Evolutionary conservation across 345 rosid genomes (phyloP), one percentile per base, ranked within the genome.

Genomic region (Hirschfeldia incana): DNA sequence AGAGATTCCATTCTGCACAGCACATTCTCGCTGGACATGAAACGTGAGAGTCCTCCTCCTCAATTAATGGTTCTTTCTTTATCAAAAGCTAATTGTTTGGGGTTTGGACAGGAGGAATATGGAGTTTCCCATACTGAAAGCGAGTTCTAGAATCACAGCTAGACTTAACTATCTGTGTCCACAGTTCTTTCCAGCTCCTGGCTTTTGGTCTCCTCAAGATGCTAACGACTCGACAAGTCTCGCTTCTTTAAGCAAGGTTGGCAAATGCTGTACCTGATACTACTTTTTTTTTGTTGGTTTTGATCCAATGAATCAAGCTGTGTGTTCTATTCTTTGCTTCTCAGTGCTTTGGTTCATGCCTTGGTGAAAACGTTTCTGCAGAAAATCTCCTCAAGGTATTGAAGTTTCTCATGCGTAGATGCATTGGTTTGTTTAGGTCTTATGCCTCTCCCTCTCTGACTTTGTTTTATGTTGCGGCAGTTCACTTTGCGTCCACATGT

Each of bases 351-450:
- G 77, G 67, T 81, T 55, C 84, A 51, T 67, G 79, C 70, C 60
- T 71, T 27, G 71, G 75, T 79, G 86, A 81, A 82, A 86, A 81
- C 72, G 79, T 87, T 69, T 85, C 85, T 0, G 97, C 99, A 21
- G 97, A 95, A 86, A 95, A 95, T 93, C 98, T 95, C 33, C 95
- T 95, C 9, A 95, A 95, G 99, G 99, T 91, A 86, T 36, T 77
- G 67, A 68, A 17, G 34, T 67, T 71, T 67, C 65, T 42, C 60
- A 39, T 42, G 60, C 58, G 3, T 36, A 21, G 21, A 21, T 67
- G 11, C 59, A 33, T 69, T 69, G 39, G 30, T 64, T 69, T 26
- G 72, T 80, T 44, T 21, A 65, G 58, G 69, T 65, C 68, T 69
- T 70, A 75, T 57, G 76, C 53, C 66, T 66, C 29, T 58, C 46